Base-by-base conservation (phyloP, 257 asterid species). In the Anisodus acutangulus region DNA sequence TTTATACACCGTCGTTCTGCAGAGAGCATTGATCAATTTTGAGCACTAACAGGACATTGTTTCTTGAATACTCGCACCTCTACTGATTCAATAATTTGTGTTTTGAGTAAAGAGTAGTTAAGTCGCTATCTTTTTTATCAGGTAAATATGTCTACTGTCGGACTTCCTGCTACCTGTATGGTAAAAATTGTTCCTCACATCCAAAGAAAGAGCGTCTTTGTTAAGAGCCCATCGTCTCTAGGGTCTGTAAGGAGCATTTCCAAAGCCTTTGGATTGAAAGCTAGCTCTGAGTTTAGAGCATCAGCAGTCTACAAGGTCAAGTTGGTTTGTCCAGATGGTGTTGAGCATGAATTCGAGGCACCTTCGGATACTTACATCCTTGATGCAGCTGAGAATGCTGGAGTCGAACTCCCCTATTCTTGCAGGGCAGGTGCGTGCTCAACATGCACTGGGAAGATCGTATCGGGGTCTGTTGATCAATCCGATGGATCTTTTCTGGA, bases 361-460 rank as follows among this genome's bases (percentile, higher is more conserved):
- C 89, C 91, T 0, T 94, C 93, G 5, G 95, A 94, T 83, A 15
- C 84, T 11, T 94, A 93, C 92, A 89, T 94, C 79, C 97, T 94
- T 5, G 97, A 94, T 87, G 83, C 96, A 7, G 98, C 96, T 13
- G 98, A 93, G 91, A 4, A 53, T 3, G 96, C 92, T 1, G 98
- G 98, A 63, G 22, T 95, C 4, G 98, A 95, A 1, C 86, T 95
- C 58, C 98, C 98, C 0, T 95, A 93, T 88, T 95, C 98, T 0
- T 95, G 98, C 89, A 91, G 98, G 89, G 98, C 98, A 0, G 98
- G 98, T 3, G 97, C 98, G 0, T 95, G 98, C 92, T 95, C 98
- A 82, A 92, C 98, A 8, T 95, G 98, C 4, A 97, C 96, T 0
- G 98, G 98, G 86, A 90, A 92, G 85, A 39, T 91, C 15, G 90